Evolutionary conservation across 2,329 filamentous ascomycete genomes (phyloP).

Genomic region (Pseudopithomyces maydicus): DNA sequence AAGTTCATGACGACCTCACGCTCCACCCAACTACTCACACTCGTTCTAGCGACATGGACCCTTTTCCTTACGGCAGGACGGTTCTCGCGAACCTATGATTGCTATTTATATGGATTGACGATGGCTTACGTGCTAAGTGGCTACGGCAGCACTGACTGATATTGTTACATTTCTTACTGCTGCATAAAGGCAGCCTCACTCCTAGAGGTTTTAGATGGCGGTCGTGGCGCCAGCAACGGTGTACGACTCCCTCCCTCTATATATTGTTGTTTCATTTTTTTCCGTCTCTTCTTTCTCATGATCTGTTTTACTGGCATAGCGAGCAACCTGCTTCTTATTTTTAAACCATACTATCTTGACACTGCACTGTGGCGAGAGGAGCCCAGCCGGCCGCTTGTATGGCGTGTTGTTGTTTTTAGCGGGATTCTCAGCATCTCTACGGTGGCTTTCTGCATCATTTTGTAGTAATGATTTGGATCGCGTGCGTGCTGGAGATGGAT

Average conservation of each 20-base stretch:
- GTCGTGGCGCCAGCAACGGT: neutral
- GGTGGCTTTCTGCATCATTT: neutral
- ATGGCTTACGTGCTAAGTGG: conserved; percentile 33
- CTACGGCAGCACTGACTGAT: conserved; percentile 18
- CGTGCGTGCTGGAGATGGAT: neutral
- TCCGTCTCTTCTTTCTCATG: conserved; percentile 23
- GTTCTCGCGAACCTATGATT: conserved; percentile 8
- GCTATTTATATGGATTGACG: conserved; percentile 32
- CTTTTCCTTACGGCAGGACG: conserved; percentile 29
- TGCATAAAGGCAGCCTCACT: neutral
- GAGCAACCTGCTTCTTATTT: conserved; percentile 24
- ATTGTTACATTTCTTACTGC: neutral
- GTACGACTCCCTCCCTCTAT: conserved; percentile 5
- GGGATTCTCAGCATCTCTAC: neutral
- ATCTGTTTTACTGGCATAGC: conserved; percentile 48
- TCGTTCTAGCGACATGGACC: conserved; percentile 28
- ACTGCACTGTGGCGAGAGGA: neutral
- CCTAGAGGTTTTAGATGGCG: neutral
- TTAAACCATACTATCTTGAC: conserved; percentile 1
- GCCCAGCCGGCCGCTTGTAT: neutral
- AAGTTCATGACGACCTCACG: conserved; percentile 34
- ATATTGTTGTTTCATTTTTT: conserved; percentile 6
- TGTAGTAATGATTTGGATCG: neutral
- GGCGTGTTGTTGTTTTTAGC: neutral
- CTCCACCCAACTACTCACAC: conserved; percentile 35